Conservation (phyloP, 2,329 filamentous ascomycete genomes). For the Fusarium nurragi region DNA sequence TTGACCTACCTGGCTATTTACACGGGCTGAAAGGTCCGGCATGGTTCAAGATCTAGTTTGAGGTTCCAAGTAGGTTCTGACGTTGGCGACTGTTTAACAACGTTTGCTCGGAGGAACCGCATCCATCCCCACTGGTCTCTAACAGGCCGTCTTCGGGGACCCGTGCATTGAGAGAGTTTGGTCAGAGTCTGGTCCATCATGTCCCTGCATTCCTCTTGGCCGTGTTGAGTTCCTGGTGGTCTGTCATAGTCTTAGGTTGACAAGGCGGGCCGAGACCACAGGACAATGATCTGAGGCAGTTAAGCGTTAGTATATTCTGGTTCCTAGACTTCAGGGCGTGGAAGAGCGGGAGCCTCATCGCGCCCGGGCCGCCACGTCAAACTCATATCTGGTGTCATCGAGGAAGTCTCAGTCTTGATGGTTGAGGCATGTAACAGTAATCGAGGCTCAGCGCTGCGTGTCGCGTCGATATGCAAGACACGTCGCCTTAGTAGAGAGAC, state of each 20-base stretch:
- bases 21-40: too few species aligned
- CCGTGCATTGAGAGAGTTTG: not conserved
- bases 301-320: not conserved
- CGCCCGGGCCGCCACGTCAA: not conserved
- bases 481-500: slow-evolving; percentile 30
- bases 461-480: slow-evolving; percentile 45
- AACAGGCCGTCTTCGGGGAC: not conserved
- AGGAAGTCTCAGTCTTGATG: not conserved
- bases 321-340: not conserved
- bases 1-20: too few species aligned
- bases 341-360: not conserved
- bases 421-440: not conserved
- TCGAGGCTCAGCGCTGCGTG: not conserved
- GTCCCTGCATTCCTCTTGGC: slow-evolving; percentile 10
- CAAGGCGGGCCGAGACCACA: slow-evolving; percentile 10
- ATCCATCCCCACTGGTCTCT: not conserved
- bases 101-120: not conserved
- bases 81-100: not conserved
- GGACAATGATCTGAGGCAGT: not conserved
- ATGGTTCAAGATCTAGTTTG: too few species aligned
- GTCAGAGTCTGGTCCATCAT: not conserved
- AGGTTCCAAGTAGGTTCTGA: not conserved
- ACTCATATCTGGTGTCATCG: not conserved
- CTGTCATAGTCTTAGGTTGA: not conserved
- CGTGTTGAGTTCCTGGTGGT: not conserved